These are phyloP conservation scores for Kuraishia borneana DNA, from an alignment of 805 yeast species.

Conservation along the genomic window DNA sequence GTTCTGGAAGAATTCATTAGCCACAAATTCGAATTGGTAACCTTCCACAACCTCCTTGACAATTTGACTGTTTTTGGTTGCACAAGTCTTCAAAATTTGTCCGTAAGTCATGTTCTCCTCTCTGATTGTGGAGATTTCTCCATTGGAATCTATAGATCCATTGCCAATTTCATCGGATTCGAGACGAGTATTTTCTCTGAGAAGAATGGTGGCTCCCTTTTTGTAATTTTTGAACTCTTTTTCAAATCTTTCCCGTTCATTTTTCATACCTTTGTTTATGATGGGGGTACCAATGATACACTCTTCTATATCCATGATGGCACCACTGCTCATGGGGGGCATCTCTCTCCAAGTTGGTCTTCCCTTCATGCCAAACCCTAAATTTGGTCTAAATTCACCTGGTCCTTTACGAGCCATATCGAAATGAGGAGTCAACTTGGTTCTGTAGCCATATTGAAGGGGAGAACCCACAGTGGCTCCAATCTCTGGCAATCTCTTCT, in stretches of 20 bases:
- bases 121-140: constrained; percentile 5
- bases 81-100: constrained; percentile 52
- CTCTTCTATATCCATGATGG: constrained; percentile 90
- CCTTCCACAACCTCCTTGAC: constrained; percentile 73
- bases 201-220: constrained; percentile 77
- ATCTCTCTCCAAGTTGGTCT: constrained; percentile 56
- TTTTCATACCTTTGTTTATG: constrained; percentile 59
- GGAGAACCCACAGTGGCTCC: constrained; percentile 53
- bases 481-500: constrained; percentile 44
- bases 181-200: constrained; percentile 64
- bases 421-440: constrained; percentile 94
- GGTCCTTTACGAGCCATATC: constrained; percentile 53
- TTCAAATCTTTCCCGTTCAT: constrained; percentile 52
- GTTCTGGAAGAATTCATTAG: constrained; percentile 95
- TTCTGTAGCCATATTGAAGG: constrained; percentile 63
- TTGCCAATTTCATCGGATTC: constrained; percentile 21
- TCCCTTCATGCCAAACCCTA: constrained; percentile 88
- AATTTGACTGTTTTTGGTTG: constrained; percentile 65
- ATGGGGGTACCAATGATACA: constrained; percentile 82
- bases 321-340: constrained; percentile 30
- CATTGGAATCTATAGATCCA: constrained; percentile 34
- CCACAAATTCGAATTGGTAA: constrained; percentile 73
- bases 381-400: constrained; percentile 39
- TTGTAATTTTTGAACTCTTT: constrained; percentile 36
- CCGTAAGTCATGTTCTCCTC: constrained; percentile 5